Percentiles rank a stretch among this genome's conserved stretches.
phyloP scores from a whole-genome alignment of 176 grass and related monocot species.

The Panicum miliaceum region DNA sequence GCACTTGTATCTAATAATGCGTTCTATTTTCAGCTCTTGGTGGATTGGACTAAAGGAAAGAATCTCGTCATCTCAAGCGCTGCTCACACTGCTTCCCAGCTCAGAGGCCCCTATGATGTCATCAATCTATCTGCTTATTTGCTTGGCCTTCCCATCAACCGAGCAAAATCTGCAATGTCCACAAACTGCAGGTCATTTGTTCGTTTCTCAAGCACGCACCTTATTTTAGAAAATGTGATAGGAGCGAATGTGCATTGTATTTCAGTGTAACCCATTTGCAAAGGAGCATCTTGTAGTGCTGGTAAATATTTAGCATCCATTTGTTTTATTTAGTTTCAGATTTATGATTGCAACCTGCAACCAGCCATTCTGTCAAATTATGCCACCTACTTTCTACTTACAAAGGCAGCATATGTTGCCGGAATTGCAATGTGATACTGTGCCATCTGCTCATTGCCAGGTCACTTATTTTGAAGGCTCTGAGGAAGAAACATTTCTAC shows the following conservation, averaged over 20 bases:
- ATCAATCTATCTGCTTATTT: constrained; percentile 67
- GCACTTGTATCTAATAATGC: not conserved
- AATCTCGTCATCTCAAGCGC: constrained; percentile 86
- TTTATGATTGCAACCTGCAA: constrained; percentile 31
- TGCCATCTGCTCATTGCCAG: constrained; percentile 44
- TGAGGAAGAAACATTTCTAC: constrained; percentile 92
- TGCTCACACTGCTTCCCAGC: constrained; percentile 61
- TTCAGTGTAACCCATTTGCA: constrained; percentile 8
- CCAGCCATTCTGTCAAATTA: not conserved
- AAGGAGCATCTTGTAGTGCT: not conserved
- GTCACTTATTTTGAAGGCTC: constrained; percentile 59
- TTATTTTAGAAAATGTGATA: not conserved
- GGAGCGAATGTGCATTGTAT: not conserved
- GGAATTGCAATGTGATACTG: not conserved
- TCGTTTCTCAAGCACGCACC: not conserved
- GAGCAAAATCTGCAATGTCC: constrained; percentile 74
- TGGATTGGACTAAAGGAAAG: constrained; percentile 82
- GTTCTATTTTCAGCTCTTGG: constrained; percentile 59
- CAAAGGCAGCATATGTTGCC: not conserved
- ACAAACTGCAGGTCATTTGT: constrained; percentile 65
- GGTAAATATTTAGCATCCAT: not conserved
- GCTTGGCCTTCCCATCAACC: constrained; percentile 76
- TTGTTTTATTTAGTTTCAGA: constrained; percentile 10
- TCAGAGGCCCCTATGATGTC: constrained; percentile 85
- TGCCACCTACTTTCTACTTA: not conserved